phyloP scores from a whole-genome alignment of 768 basidiomycete genomes.

The Auriscalpium orientale region DNA sequence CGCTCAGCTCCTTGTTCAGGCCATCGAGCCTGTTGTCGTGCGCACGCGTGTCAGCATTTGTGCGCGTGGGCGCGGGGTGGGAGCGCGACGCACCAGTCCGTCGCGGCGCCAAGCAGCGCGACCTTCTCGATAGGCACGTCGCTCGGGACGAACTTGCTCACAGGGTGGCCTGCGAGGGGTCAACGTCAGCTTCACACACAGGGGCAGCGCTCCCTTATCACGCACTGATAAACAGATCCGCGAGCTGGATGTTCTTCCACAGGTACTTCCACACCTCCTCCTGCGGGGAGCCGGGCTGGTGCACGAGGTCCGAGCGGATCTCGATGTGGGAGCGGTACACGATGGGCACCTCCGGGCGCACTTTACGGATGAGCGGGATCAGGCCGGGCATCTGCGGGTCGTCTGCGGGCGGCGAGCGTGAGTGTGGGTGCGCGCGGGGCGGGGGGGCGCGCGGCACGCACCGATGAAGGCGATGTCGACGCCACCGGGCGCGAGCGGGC shows the following conservation, averaged over 20 bases:
- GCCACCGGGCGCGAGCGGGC: conserved; percentile 75
- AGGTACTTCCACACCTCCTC: conserved; percentile 93
- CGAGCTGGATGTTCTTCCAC: conserved; percentile 84
- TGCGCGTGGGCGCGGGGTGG: not conserved
- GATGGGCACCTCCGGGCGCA: conserved; percentile 79
- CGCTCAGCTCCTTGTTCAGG: conserved; percentile 79
- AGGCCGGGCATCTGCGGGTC: conserved; percentile 93
- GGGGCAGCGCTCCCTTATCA: not conserved
- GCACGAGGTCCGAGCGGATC: conserved; percentile 74
- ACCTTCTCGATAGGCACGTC: conserved; percentile 71
- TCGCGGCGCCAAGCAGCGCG: conserved; percentile 72
- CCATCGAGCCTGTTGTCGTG: conserved; percentile 66
- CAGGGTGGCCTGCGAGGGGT: conserved; percentile 58
- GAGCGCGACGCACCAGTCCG: conserved; percentile 59
- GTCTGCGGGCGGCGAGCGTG: conserved; percentile 33
- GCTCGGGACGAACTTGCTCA: conserved; percentile 88
- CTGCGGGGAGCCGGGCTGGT: conserved; percentile 75
- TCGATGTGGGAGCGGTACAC: conserved; percentile 95
- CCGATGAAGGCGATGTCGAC: conserved; percentile 88
- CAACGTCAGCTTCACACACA: not conserved
- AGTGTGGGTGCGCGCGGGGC: conserved; percentile 6
- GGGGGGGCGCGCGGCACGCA: conserved; percentile 20
- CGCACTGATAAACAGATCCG: conserved; percentile 85
- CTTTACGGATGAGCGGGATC: conserved; percentile 85
- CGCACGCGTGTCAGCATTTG: not conserved